Percentiles rank a stretch among this genome's conserved stretches.
phyloP scores from a whole-genome alignment of 1,139 yeast genomes.

The Debaryomycetaceae sp. region DNA sequence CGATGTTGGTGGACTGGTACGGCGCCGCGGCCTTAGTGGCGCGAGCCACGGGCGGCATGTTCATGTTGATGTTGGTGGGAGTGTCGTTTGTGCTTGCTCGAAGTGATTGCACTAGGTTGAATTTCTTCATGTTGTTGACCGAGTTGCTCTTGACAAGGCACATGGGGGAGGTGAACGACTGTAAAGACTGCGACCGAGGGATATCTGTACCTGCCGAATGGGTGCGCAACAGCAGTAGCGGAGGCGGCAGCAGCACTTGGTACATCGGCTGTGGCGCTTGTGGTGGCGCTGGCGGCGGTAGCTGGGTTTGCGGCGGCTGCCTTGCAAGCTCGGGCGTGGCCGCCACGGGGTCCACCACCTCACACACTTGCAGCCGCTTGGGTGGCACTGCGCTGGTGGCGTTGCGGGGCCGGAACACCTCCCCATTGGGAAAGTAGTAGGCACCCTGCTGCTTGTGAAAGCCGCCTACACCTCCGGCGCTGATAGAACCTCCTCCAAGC shows the following conservation, averaged over 20 bases:
- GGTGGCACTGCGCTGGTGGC: constrained; percentile 3
- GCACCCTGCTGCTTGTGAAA: constrained; percentile 24
- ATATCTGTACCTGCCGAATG: constrained; percentile 2
- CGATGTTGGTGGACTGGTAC: constrained; percentile 11
- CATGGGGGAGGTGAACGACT: constrained; percentile 10
- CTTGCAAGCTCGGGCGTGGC: not conserved
- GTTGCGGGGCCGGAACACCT: constrained; percentile 45
- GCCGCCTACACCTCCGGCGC: constrained; percentile 10
- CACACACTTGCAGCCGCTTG: constrained; percentile 2
- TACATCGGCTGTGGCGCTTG: not conserved
- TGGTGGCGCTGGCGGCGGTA: not conserved
- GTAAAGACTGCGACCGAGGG: constrained; percentile 12
- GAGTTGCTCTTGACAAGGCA: constrained; percentile 9
- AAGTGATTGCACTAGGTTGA: constrained; percentile 23
- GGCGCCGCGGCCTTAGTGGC: not conserved
- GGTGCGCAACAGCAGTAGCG: too few relatives aligned
- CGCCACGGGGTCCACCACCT: constrained; percentile 1
- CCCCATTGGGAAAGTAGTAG: constrained; percentile 53
- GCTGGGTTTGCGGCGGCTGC: constrained; percentile 1
- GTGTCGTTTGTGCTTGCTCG: constrained; percentile 28
- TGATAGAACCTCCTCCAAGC: not conserved
- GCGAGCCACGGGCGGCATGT: too few relatives aligned
- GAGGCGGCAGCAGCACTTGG: too few relatives aligned
- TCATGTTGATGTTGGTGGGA: constrained; percentile 27
- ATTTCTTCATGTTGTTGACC: constrained; percentile 19